phyloP scores from a whole-genome alignment of 495 filamentous ascomycete species.

The Aspergillus steynii region DNA sequence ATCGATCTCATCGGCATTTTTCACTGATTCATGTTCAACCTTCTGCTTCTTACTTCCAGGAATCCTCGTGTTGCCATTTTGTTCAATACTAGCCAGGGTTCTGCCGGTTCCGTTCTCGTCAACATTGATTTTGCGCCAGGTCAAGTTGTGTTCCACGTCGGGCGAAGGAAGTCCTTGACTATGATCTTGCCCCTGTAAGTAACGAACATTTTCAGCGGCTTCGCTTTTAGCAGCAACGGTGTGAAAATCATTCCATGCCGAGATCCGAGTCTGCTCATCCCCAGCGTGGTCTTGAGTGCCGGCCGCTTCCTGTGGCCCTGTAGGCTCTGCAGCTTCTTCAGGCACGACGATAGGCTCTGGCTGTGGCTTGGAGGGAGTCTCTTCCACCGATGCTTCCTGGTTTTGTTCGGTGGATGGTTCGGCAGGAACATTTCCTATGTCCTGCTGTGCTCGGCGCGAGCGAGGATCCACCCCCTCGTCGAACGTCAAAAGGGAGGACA shows the following conservation, averaged over 20 bases:
- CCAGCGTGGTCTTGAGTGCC: not conserved
- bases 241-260: conserved; percentile 41
- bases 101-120: conserved; percentile 23
- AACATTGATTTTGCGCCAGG: conserved; percentile 27
- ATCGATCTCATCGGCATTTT: conserved; percentile 54
- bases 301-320: not conserved
- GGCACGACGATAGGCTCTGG: too few relatives aligned
- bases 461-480: conserved; percentile 8
- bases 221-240: conserved; percentile 29
- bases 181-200: conserved; percentile 17
- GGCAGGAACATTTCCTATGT: not conserved
- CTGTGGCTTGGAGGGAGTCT: not conserved
- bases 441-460: not conserved
- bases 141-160: conserved; percentile 23
- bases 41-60: conserved; percentile 29
- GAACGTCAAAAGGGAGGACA: conserved; percentile 2
- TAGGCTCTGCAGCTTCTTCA: not conserved
- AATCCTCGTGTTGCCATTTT: conserved; percentile 5
- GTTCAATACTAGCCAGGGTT: conserved; percentile 18
- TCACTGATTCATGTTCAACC: conserved; percentile 21
- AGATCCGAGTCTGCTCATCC: conserved; percentile 13
- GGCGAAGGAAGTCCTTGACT: not conserved
- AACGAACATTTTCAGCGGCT: conserved; percentile 27
- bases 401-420: not conserved
- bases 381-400: not conserved